Base-by-base conservation (phyloP, 441 rosid genomes). In the Pelargonium myrrhifolium region DNA sequence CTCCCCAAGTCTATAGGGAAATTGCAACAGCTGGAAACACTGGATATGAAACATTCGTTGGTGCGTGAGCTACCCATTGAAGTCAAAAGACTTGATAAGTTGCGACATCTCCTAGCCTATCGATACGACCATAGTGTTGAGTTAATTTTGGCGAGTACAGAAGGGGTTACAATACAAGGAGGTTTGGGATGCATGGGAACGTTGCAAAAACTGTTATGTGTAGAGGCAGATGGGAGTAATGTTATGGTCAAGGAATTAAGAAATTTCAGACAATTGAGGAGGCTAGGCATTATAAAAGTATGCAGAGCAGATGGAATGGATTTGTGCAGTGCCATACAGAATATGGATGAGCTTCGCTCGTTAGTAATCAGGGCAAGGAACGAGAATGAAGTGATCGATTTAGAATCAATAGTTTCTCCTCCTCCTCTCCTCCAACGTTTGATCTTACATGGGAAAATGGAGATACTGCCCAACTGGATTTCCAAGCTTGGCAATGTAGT, bases 1-100 rank as follows among this genome's bases (percentile, higher is more conserved):
- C 62, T 72, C 7, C 75, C 75, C 26, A 62, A 72, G 63, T 51
- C 75, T 62, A 35, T 72, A 10, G 67, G 8, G 6, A 51, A 72
- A 35, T 35, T 66, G 17, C 55, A 40, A 9, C 53, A 67, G 7
- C 26, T 72, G 18, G 58, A 62, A 43, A 51, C 67, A 21, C 42
- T 62, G 66, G 71, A 72, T 62, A 37, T 72, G 11, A 66, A 49
- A 6, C 35, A 31, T 20, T 60, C 71, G 28, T 43, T 45, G 37
- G 58, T 62, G 1, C 17, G 3, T 0, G 67, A 66, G 22, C 45
- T 66, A n/a, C 71, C 71, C 1, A n/a, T 15, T 3, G 45, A 66
- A 35, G 47, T 65, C 20, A 47, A 24, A 8, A 65, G 37, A 4
- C 35, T 65, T 0, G 18, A 0, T 22, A 65, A 45, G 60, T 22